These are phyloP conservation scores for Guyanaporus albipodus DNA, from an alignment of 768 basidiomycete genomes.

Conservation along the genomic window DNA sequence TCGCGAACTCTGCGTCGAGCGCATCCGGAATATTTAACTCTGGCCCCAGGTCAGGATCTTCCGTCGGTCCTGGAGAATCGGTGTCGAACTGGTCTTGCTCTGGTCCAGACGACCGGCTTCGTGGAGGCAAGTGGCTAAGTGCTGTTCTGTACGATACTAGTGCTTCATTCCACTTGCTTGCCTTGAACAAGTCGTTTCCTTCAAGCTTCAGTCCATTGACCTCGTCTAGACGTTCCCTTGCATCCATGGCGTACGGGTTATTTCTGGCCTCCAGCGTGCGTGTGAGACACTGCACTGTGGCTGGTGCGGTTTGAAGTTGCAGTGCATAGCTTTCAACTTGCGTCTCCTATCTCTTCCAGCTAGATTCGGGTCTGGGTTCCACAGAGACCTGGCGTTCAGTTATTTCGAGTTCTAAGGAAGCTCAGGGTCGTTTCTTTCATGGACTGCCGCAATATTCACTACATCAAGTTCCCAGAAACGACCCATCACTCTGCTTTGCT, in stretches of 20 bases:
- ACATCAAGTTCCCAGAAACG: no score
- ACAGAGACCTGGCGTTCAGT: no score
- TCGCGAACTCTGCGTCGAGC: slow-evolving; percentile 46
- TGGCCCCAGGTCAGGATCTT: background rate
- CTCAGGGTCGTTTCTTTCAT: no score
- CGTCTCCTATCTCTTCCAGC: no score
- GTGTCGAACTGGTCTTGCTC: slow-evolving; percentile 17
- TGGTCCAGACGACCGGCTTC: slow-evolving; percentile 22
- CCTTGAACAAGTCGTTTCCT: slow-evolving; percentile 73
- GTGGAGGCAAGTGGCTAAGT: slow-evolving; percentile 61
- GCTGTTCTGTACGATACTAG: slow-evolving; percentile 66
- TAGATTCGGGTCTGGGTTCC: no score
- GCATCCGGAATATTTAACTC: slow-evolving; percentile 24
- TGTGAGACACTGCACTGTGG: no score
- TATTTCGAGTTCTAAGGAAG: no score
- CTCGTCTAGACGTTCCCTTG: slow-evolving; percentile 42
- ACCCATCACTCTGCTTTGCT: no score
- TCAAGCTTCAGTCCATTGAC: slow-evolving; percentile 66
- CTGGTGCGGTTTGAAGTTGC: no score
- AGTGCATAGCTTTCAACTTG: no score
- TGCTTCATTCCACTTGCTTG: slow-evolving; percentile 64
- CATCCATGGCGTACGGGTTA: slow-evolving; percentile 3
- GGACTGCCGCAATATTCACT: no score
- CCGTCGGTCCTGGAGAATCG: slow-evolving; percentile 16
- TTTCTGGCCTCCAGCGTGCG: no score